Evolutionary conservation across 2,329 filamentous ascomycete genomes (phyloP).

Genomic region (Whalleya microplaca): DNA sequence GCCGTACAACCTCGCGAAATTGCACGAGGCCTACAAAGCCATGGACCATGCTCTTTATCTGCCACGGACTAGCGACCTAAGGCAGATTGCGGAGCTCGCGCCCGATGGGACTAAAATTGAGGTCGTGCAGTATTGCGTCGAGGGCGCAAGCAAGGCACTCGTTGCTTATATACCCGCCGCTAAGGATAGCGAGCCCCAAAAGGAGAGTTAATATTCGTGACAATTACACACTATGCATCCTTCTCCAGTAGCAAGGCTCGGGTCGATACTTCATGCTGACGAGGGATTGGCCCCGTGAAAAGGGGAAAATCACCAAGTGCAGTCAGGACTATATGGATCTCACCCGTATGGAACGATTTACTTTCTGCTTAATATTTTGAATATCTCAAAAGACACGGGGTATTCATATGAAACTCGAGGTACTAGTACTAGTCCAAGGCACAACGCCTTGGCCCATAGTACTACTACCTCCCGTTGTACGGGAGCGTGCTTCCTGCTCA

Average conservation of each 20-base stretch:
- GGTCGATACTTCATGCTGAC: not conserved
- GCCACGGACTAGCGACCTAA: slow-evolving; percentile 81
- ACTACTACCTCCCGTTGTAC: slow-evolving; percentile 6
- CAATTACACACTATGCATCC: not conserved
- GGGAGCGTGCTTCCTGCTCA: slow-evolving; percentile 7
- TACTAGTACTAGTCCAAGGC: slow-evolving; percentile 14
- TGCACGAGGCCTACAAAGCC: slow-evolving; percentile 64
- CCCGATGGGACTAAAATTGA: slow-evolving; percentile 60
- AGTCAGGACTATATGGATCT: not conserved
- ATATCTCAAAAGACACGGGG: not conserved
- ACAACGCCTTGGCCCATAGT: not conserved
- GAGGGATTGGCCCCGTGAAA: not conserved
- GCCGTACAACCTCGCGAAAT: slow-evolving; percentile 72
- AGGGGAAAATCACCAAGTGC: not conserved
- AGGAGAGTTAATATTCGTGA: slow-evolving; percentile 8
- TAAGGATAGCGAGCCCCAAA: slow-evolving; percentile 8
- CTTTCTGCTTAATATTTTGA: not conserved
- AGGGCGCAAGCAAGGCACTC: slow-evolving; percentile 83
- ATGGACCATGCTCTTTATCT: slow-evolving; percentile 76
- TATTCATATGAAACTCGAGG: slow-evolving; percentile 11
- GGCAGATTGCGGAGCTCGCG: slow-evolving; percentile 70
- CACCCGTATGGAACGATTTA: not conserved
- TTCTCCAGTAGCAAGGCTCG: not conserved
- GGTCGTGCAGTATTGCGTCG: slow-evolving; percentile 88
- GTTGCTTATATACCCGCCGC: slow-evolving; percentile 61